Conservation (phyloP, 768 basidiomycete genomes). For the Gloeopeniophorella convolvens region DNA sequence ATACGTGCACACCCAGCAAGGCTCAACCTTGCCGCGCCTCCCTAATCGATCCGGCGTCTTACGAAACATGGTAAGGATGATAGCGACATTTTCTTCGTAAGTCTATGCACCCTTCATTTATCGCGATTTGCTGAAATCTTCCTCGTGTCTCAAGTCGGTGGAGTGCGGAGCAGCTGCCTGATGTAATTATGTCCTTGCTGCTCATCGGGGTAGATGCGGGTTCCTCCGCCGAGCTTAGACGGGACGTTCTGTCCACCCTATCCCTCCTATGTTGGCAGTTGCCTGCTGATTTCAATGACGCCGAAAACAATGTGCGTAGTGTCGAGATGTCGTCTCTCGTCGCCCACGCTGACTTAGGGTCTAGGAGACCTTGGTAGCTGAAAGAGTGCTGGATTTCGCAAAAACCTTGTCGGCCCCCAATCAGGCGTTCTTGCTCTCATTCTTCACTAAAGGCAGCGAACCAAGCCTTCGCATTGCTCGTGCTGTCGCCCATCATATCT, state of each 20-base stretch:
- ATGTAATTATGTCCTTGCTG: slow-evolving; percentile 44
- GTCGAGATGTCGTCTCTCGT: background rate
- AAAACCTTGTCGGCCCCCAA: slow-evolving; percentile 39
- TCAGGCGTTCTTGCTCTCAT: slow-evolving; percentile 43
- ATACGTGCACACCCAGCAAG: background rate
- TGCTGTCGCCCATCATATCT: slow-evolving; percentile 46
- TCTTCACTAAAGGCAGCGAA: slow-evolving; percentile 46
- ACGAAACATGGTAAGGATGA: slow-evolving; percentile 6
- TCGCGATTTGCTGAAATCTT: no score
- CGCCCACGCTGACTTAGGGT: background rate
- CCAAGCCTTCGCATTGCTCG: slow-evolving; percentile 50
- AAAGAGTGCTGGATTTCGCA: slow-evolving; percentile 38
- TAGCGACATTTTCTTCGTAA: slow-evolving; percentile 7
- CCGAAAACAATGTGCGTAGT: slow-evolving; percentile 15
- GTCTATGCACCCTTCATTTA: background rate
- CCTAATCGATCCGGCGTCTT: slow-evolving; percentile 6
- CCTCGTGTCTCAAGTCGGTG: slow-evolving; percentile 31
- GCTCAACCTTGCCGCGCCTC: background rate
- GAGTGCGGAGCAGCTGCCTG: slow-evolving; percentile 36
- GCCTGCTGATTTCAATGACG: slow-evolving; percentile 25
- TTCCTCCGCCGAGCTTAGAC: slow-evolving; percentile 37
- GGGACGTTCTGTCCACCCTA: slow-evolving; percentile 41
- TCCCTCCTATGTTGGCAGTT: slow-evolving; percentile 41
- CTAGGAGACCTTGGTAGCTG: slow-evolving; percentile 44
- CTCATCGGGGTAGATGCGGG: slow-evolving; percentile 52